These are phyloP conservation scores for Xylariomycetidae sp. DNA, from an alignment of 2,329 filamentous ascomycete species.

Conservation along the genomic window DNA sequence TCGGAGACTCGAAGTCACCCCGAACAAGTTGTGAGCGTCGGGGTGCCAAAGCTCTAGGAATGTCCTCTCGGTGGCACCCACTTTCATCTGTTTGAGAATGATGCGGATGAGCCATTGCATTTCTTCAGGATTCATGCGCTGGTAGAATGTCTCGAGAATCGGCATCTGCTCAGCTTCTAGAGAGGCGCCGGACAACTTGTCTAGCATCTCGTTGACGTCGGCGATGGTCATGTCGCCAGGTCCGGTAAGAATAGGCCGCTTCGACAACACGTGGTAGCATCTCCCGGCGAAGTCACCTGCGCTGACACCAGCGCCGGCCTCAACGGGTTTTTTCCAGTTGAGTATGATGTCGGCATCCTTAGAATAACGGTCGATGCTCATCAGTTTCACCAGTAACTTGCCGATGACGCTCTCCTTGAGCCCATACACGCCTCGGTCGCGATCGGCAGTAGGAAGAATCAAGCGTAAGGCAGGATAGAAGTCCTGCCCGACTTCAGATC, in stretches of 20 bases:
- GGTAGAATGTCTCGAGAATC: slow-evolving; percentile 80
- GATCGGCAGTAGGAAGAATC: slow-evolving; percentile 88
- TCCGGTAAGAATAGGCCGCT: slow-evolving; percentile 70
- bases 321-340: slow-evolving; percentile 88
- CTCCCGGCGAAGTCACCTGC: slow-evolving; percentile 90
- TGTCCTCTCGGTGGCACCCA: slow-evolving; percentile 80
- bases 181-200: slow-evolving; percentile 68
- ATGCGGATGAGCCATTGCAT: slow-evolving; percentile 93
- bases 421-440: slow-evolving; percentile 87
- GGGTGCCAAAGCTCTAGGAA: slow-evolving; percentile 80
- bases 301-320: slow-evolving; percentile 55
- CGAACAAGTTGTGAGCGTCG: slow-evolving; percentile 74
- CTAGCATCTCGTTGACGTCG: slow-evolving; percentile 83
- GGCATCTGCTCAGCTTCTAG: slow-evolving; percentile 81
- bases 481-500: slow-evolving; percentile 81
- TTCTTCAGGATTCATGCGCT: slow-evolving; percentile 88
- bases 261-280: slow-evolving; percentile 81
- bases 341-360: slow-evolving; percentile 81
- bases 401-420: slow-evolving; percentile 90
- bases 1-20: slow-evolving; percentile 82
- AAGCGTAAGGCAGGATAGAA: slow-evolving; percentile 90
- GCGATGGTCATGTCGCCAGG: slow-evolving; percentile 78
- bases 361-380: slow-evolving; percentile 87
- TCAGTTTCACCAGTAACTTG: slow-evolving; percentile 83
- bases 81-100: slow-evolving; percentile 72